These are phyloP conservation scores for Alternaria arborescens DNA, from an alignment of 2,329 filamentous ascomycete genomes.

Conservation along the genomic window DNA sequence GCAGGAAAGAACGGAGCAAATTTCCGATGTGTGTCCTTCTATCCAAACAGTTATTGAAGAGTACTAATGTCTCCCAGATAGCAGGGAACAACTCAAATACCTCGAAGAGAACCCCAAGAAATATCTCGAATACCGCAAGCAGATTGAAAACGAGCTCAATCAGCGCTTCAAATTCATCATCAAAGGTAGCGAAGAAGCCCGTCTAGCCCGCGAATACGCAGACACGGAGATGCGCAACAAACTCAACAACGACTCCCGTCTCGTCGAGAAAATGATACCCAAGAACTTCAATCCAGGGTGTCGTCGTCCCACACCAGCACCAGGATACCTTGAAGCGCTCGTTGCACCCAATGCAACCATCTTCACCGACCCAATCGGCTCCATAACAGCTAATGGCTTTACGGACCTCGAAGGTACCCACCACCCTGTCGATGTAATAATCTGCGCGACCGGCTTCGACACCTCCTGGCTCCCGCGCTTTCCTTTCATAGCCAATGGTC, in stretches of 20 bases:
- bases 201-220: conserved; percentile 52
- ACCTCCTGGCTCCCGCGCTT: conserved; percentile 39
- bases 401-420: conserved; percentile 25
- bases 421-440: conserved; percentile 52
- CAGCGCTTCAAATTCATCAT: conserved; percentile 63
- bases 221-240: conserved; percentile 53
- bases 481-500: conserved; percentile 37
- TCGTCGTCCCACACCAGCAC: conserved; percentile 34
- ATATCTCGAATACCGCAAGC: conserved; percentile 59
- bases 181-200: conserved; percentile 58
- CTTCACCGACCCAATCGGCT: conserved; percentile 29
- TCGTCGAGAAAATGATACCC: conserved; percentile 57
- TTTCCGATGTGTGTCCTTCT: conserved; percentile 51
- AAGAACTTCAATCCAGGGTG: conserved; percentile 48
- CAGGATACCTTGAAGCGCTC: conserved; percentile 35
- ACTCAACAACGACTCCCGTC: conserved; percentile 49
- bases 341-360: conserved; percentile 28
- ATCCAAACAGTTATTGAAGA: background rate
- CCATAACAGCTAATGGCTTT: conserved; percentile 33
- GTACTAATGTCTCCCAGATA: conserved; percentile 39
- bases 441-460: conserved; percentile 56
- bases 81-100: conserved; percentile 51
- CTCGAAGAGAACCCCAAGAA: conserved; percentile 54
- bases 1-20: conserved; percentile 59
- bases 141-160: conserved; percentile 61